These are phyloP conservation scores for Arabis hirsuta DNA, from an alignment of 345 rosid genomes.

Conservation along the genomic window DNA sequence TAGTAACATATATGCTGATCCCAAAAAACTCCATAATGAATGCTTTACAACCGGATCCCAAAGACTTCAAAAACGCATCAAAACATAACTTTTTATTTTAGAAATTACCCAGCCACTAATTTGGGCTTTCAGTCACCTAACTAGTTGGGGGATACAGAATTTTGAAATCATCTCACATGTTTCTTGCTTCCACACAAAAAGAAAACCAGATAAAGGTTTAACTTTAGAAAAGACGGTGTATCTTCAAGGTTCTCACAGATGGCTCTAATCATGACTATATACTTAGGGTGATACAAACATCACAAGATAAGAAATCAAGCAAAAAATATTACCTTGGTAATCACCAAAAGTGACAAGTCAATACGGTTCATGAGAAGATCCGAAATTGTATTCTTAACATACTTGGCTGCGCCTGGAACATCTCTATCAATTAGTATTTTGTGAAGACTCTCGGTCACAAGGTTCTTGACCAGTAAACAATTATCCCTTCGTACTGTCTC, in stretches of 20 bases:
- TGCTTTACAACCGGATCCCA: constrained; percentile 9
- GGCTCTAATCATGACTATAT: constrained; percentile 27
- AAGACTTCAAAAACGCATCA: constrained; percentile 12
- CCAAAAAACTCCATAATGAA: constrained; percentile 18
- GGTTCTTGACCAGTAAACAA: constrained; percentile 92
- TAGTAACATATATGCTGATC: constrained; percentile 15
- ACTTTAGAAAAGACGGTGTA: background rate
- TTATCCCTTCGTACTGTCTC: constrained; percentile 99
- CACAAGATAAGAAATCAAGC: constrained; percentile 31
- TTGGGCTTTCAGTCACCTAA: constrained; percentile 16
- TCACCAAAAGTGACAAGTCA: constrained; percentile 96
- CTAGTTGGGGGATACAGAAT: background rate
- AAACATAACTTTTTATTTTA: background rate
- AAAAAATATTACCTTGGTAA: constrained; percentile 72
- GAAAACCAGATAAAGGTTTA: constrained; percentile 1
- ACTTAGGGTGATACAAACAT: background rate
- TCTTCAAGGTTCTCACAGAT: background rate
- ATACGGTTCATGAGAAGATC: constrained; percentile 99
- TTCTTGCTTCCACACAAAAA: background rate
- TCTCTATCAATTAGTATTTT: constrained; percentile 88
- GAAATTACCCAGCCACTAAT: background rate
- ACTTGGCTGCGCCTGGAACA: constrained; percentile 82
- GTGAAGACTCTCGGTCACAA: constrained; percentile 90
- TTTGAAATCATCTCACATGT: background rate
- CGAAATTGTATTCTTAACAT: constrained; percentile 85